Evolutionary conservation across 805 yeast genomes (phyloP).

Genomic region (Zygoascus flipseniorum): DNA sequence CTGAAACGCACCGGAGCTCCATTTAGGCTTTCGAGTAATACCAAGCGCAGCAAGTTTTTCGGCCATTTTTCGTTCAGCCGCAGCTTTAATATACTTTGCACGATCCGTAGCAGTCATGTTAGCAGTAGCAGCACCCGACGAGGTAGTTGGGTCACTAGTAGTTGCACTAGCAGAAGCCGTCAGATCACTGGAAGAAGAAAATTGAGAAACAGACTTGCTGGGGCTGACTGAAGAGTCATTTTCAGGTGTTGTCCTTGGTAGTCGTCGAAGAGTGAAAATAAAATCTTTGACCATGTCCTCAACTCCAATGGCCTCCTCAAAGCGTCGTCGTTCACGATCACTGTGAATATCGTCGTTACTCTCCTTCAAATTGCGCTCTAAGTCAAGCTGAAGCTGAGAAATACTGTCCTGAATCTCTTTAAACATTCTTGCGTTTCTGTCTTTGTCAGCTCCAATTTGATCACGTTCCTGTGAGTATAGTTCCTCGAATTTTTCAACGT

Average conservation of each 20-base stretch:
- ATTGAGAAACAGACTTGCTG: constrained; percentile 34
- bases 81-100: constrained; percentile 74
- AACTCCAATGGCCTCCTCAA: constrained; percentile 78
- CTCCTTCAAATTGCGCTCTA: constrained; percentile 36
- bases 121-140: constrained; percentile 15
- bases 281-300: constrained; percentile 57
- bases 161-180: constrained; percentile 1
- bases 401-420: constrained; percentile 67
- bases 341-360: constrained; percentile 24
- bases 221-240: constrained; percentile 3
- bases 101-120: constrained; percentile 52
- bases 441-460: constrained; percentile 44
- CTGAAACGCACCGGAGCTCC: constrained; percentile 12
- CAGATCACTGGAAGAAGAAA: not conserved
- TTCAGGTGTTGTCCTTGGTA: not conserved
- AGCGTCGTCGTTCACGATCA: constrained; percentile 52
- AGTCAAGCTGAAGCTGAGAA: constrained; percentile 47
- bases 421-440: constrained; percentile 50
- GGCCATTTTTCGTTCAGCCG: constrained; percentile 73
- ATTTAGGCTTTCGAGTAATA: constrained; percentile 31
- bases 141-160: constrained; percentile 6
- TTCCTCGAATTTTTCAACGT: constrained; percentile 46
- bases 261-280: constrained; percentile 41
- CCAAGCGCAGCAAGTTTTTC: constrained; percentile 79
- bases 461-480: constrained; percentile 35